These are phyloP conservation scores for Corinectria fuckeliana DNA, from an alignment of 2,329 filamentous ascomycete genomes.

Conservation along the genomic window DNA sequence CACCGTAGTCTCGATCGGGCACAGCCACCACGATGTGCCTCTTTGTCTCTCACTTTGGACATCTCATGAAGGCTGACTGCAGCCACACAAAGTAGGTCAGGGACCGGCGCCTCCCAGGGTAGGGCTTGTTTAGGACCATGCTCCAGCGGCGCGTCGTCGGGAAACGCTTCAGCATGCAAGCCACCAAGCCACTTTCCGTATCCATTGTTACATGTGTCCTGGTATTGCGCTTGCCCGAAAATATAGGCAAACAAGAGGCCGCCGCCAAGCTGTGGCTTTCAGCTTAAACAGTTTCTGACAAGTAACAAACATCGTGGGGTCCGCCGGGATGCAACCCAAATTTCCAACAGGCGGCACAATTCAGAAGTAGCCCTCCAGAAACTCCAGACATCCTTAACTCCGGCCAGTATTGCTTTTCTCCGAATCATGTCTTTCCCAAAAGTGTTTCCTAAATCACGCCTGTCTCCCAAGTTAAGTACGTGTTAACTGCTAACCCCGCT, in stretches of 20 bases:
- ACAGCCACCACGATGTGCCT: background rate
- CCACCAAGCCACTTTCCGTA: constrained; percentile 3
- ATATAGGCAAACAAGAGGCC: background rate
- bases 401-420: constrained; percentile 31
- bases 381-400: constrained; percentile 31
- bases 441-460: background rate
- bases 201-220: background rate
- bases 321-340: constrained; percentile 6
- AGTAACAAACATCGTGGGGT: background rate
- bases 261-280: background rate
- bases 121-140: background rate
- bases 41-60: background rate
- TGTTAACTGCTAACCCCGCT: background rate
- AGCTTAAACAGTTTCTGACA: constrained; percentile 2
- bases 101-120: background rate
- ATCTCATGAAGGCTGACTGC: constrained; percentile 7
- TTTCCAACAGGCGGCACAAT: background rate
- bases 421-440: constrained; percentile 2
- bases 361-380: constrained; percentile 14
- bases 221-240: constrained; percentile 1
- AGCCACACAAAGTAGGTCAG: background rate
- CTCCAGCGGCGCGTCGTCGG: constrained; percentile 10
- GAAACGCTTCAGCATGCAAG: constrained; percentile 19
- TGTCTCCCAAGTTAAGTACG: background rate
- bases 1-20: background rate